A percentile compares a stretch with the other conserved stretches of the same genome.
phyloP scores from a whole-genome alignment of 495 filamentous ascomycete genomes.

The Bacidia gigantensis region DNA sequence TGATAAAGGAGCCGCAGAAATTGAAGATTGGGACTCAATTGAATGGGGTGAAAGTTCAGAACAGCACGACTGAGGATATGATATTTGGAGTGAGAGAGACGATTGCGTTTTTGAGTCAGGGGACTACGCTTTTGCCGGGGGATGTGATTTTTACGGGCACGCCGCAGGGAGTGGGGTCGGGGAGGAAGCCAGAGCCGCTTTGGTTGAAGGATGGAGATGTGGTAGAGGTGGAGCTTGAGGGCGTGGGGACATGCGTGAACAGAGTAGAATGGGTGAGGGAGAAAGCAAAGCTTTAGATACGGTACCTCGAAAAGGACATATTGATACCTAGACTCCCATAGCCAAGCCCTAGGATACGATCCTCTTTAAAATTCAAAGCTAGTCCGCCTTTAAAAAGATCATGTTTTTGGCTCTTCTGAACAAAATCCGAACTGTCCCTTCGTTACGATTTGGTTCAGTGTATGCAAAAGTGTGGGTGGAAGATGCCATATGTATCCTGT shows the following conservation, averaged over 20 bases:
- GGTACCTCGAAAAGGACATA: too few relatives aligned
- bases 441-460: too few relatives aligned
- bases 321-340: too few relatives aligned
- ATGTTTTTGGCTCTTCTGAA: too few relatives aligned
- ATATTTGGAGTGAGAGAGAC: constrained; percentile 66
- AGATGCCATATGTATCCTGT: too few relatives aligned
- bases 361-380: too few relatives aligned
- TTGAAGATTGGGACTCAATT: constrained; percentile 53
- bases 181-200: constrained; percentile 46
- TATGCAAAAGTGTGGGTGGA: too few relatives aligned
- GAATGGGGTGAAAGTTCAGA: constrained; percentile 61
- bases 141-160: constrained; percentile 82
- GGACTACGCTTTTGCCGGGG: constrained; percentile 64
- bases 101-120: constrained; percentile 60
- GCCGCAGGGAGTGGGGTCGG: constrained; percentile 71
- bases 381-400: too few relatives aligned
- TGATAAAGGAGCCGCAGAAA: constrained; percentile 57
- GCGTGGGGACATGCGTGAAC: constrained; percentile 58
- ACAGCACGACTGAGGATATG: constrained; percentile 65
- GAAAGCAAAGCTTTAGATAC: neutral
- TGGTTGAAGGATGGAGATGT: constrained; percentile 72
- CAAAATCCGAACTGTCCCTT: too few relatives aligned
- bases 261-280: constrained; percentile 34
- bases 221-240: constrained; percentile 62
- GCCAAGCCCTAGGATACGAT: too few relatives aligned